A percentile compares a stretch with the other conserved stretches of the same genome.
These are phyloP conservation scores for Jacaranda copaia DNA, from an alignment of 257 asterid species.

Conservation along the genomic window DNA sequence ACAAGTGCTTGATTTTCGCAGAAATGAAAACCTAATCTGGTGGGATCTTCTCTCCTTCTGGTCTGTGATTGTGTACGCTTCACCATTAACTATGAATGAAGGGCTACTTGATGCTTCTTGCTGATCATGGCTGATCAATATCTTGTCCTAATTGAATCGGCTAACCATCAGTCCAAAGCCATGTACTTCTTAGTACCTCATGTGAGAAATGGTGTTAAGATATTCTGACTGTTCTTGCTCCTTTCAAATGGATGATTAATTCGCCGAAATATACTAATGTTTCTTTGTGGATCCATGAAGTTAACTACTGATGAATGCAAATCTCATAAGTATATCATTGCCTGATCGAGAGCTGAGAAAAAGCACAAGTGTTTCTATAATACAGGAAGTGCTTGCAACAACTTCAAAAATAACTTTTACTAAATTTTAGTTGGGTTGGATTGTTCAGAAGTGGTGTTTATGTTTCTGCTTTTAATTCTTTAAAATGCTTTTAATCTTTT, in stretches of 20 bases:
- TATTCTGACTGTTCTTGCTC: neutral
- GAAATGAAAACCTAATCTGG: conserved; percentile 2
- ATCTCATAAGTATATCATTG: too few species aligned
- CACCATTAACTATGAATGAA: neutral
- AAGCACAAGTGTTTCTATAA: too few species aligned
- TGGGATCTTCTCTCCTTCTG: neutral
- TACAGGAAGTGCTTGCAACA: too few species aligned
- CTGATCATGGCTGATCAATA: neutral
- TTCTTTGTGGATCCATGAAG: neutral
- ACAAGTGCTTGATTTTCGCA: conserved; percentile 9
- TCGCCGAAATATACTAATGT: neutral
- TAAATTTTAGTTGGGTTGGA: too few species aligned
- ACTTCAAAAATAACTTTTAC: too few species aligned
- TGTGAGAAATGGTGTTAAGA: neutral
- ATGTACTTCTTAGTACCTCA: neutral
- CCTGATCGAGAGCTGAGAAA: too few species aligned
- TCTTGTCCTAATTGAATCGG: neutral
- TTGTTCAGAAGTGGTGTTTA: too few species aligned
- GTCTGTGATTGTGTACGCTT: neutral
- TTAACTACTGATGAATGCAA: neutral
- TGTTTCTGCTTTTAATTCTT: too few species aligned
- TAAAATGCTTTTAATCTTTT: too few species aligned
- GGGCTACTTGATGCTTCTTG: neutral
- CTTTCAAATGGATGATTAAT: neutral
- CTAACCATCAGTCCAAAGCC: neutral